Percentiles rank a stretch among this genome's conserved stretches.
Conservation (phyloP, 306 rosid species). For the Vigna nakashimae region DNA sequence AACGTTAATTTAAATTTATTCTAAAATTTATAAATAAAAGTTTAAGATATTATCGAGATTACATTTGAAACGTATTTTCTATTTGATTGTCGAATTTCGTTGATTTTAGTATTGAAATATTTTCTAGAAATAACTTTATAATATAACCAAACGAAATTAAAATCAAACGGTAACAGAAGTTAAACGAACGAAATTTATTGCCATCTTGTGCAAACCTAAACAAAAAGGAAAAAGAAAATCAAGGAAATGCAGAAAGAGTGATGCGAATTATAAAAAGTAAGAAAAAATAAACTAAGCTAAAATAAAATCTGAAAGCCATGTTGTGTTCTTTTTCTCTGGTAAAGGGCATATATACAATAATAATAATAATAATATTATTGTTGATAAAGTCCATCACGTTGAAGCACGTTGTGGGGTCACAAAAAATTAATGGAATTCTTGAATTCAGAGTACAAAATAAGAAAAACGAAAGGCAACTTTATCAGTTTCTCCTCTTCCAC, state of each 20-base stretch:
- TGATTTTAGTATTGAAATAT: too few relatives aligned
- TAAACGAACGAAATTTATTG: too few relatives aligned
- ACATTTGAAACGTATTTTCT: too few relatives aligned
- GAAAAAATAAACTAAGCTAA: neutral
- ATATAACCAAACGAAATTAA: too few relatives aligned
- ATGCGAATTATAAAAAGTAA: neutral
- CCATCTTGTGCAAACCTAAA: too few relatives aligned
- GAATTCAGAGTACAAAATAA: constrained; percentile 35
- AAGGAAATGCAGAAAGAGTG: neutral
- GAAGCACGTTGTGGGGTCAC: constrained; percentile 72
- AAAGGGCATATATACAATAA: constrained; percentile 17
- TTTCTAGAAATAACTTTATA: too few relatives aligned
- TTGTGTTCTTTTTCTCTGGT: constrained; percentile 5
- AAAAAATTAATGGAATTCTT: constrained; percentile 43
- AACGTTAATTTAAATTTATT: too few relatives aligned
- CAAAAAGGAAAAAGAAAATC: too few relatives aligned
- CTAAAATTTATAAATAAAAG: too few relatives aligned
- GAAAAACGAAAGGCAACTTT: constrained; percentile 30
- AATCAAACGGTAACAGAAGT: too few relatives aligned
- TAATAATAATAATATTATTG: constrained; percentile 32
- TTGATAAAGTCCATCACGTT: constrained; percentile 58
- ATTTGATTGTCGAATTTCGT: too few relatives aligned
- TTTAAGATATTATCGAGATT: too few relatives aligned
- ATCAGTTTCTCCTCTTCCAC: constrained; percentile 38
- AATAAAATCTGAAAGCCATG: neutral